Evolutionary conservation across 2,329 filamentous ascomycete genomes (phyloP).

Genomic region (Colletotrichum eremochloae): DNA sequence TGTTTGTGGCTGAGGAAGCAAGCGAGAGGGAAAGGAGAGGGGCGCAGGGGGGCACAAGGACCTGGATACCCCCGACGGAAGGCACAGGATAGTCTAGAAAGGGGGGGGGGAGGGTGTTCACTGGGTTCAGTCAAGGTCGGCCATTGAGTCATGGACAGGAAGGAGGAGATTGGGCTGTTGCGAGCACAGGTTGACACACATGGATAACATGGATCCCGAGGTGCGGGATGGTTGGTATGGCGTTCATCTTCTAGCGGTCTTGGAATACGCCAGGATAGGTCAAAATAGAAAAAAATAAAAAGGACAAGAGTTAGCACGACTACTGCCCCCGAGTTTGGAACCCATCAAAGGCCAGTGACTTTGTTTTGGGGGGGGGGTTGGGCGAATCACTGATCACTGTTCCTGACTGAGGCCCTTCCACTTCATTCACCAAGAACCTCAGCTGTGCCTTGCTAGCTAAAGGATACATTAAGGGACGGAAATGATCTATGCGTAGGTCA

Average conservation of each 20-base stretch:
- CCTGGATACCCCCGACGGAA: constrained; percentile 20
- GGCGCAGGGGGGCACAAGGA: background rate
- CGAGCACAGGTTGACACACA: background rate
- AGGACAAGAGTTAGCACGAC: background rate
- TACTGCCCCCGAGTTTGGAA: background rate
- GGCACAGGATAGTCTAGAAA: background rate
- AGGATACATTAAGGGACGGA: no score
- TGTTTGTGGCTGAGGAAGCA: constrained; percentile 28
- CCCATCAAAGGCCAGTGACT: background rate
- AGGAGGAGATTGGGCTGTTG: background rate
- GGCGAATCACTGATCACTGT: background rate
- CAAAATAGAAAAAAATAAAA: constrained; percentile 3
- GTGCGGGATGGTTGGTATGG: constrained; percentile 3
- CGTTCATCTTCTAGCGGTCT: constrained; percentile 4
- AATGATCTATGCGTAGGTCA: no score
- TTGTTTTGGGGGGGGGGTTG: background rate
- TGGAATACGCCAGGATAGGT: background rate
- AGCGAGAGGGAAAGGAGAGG: background rate
- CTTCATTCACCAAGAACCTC: background rate
- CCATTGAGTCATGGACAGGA: background rate
- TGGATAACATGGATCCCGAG: background rate
- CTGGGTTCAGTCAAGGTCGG: background rate
- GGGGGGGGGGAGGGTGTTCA: background rate
- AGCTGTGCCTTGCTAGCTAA: background rate
- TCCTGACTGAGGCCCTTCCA: background rate